phyloP scores from a whole-genome alignment of 2,329 filamentous ascomycete genomes.

The Pseudogymnoascus sp. region DNA sequence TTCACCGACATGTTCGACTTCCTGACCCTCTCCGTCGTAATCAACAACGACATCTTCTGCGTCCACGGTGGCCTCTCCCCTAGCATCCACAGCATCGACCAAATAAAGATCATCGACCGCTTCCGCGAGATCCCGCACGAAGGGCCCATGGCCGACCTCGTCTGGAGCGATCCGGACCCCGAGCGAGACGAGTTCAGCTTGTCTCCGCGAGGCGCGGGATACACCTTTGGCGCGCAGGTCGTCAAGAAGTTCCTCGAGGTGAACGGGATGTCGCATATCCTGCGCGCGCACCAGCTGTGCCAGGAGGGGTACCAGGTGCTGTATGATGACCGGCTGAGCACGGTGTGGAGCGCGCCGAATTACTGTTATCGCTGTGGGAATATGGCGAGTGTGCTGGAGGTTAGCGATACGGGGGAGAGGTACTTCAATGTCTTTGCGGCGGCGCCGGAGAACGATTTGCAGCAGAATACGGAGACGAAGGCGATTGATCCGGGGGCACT shows the following conservation, averaged over 20 bases:
- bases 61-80: slow-evolving; percentile 89
- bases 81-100: slow-evolving; percentile 95
- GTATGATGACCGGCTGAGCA: slow-evolving; percentile 89
- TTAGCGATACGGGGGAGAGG: slow-evolving; percentile 84
- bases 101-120: slow-evolving; percentile 99
- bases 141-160: slow-evolving; percentile 97
- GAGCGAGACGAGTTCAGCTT: slow-evolving; percentile 96
- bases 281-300: slow-evolving; percentile 96
- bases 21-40: slow-evolving; percentile 90
- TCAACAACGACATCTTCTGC: slow-evolving; percentile 98
- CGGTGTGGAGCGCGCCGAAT: slow-evolving; percentile 94
- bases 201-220: slow-evolving; percentile 86
- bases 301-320: slow-evolving; percentile 97
- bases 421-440: slow-evolving; percentile 98
- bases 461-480: slow-evolving; percentile 71
- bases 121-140: slow-evolving; percentile 98
- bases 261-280: slow-evolving; percentile 95
- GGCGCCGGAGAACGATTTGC: slow-evolving; percentile 89
- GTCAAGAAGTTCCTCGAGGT: slow-evolving; percentile 97
- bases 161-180: slow-evolving; percentile 97
- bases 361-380: slow-evolving; percentile 86
- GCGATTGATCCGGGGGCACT: slow-evolving; percentile 55
- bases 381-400: slow-evolving; percentile 92
- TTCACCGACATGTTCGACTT: slow-evolving; percentile 99
- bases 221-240: slow-evolving; percentile 95